Evolutionary conservation across 768 basidiomycete species (phyloP).

Genomic region (Coprinellus aureogranulatus): DNA sequence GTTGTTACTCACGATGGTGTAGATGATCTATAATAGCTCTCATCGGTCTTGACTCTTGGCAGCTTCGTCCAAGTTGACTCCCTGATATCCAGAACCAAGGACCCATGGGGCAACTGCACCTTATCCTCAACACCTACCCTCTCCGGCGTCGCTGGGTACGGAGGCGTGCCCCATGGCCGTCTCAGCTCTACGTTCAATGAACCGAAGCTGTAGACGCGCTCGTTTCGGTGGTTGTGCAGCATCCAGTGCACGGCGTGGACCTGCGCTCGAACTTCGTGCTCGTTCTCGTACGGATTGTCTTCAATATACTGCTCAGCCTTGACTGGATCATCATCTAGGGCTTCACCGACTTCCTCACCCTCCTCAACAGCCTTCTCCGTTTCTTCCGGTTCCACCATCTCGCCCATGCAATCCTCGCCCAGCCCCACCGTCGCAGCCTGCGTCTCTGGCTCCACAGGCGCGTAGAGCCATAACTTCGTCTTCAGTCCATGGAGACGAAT

Average conservation of each 20-base stretch:
- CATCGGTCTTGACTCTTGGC: constrained; percentile 17
- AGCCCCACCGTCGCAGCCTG: not conserved
- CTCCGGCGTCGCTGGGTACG: not conserved
- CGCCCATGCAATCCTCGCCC: constrained; percentile 2
- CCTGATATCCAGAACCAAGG: constrained; percentile 38
- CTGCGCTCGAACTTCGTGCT: constrained; percentile 29
- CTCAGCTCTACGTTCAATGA: constrained; percentile 36
- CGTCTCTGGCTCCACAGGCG: constrained; percentile 8
- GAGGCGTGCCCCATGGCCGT: constrained; percentile 29
- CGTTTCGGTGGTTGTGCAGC: constrained; percentile 27
- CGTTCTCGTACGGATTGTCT: not conserved
- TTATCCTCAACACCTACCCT: not conserved
- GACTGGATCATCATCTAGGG: not conserved
- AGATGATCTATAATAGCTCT: not conserved
- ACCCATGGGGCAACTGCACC: constrained; percentile 26
- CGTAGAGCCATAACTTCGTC: constrained; percentile 30
- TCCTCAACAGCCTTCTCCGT: constrained; percentile 1
- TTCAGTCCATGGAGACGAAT: constrained; percentile 37
- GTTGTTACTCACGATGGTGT: not conserved
- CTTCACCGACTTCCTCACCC: not conserved
- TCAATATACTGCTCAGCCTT: not conserved
- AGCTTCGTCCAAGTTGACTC: constrained; percentile 36
- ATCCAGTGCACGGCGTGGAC: constrained; percentile 32
- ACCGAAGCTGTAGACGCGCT: constrained; percentile 40
- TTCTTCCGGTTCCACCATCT: constrained; percentile 9